Base-by-base conservation (phyloP, 768 basidiomycete genomes). In the Dioszegia hungarica region DNA sequence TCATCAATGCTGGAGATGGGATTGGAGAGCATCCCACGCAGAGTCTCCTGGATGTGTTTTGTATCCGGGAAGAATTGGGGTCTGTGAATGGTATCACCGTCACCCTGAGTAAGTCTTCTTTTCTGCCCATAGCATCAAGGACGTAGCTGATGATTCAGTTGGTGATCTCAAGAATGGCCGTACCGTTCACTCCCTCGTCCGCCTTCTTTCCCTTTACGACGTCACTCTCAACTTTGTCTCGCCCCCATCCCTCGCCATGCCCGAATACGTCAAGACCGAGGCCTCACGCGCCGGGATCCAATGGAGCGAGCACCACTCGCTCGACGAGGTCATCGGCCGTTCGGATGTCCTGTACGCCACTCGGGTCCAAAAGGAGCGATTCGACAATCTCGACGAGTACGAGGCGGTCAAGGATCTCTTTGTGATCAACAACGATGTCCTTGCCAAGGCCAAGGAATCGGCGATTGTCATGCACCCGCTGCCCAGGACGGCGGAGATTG, bases 391-490 rank as follows among this genome's bases (percentile, higher is more conserved):
- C 66, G 80, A 77, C 29, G 94, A 93, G 73, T 99, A 91, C 89
- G 80, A 86, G 62, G 82, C 85, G 43, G 90, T 95, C 67, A 95
- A 90, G 80, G 88, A 94, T 72, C 84, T 86, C 15, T 98, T 94
- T 75, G 81, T 90, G 31, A 84, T 99, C 53, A 90, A 98, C 77
- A 95, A 98, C 70, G 89, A 93, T 11, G 84, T 98, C 29, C 81
- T 99, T 25, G 85, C 91, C 5, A 81, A 88, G 39, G 94, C 95
- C 10, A 98, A 98, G 79, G 87, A 90, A 62, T 89, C 92, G 51
- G 90, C 95, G 85, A 97, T 98, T 57, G 91, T 98, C 63, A 94
- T 99, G 92, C 95, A 99, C 77, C 95, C 95, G n/a, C 80, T 99
- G 20, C 95, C 95, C 14, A 79, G 95, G 68, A 85, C 94, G 48